Evolutionary conservation across 805 yeast species (phyloP).

Genomic region (Hanseniaspora nectarophila): DNA sequence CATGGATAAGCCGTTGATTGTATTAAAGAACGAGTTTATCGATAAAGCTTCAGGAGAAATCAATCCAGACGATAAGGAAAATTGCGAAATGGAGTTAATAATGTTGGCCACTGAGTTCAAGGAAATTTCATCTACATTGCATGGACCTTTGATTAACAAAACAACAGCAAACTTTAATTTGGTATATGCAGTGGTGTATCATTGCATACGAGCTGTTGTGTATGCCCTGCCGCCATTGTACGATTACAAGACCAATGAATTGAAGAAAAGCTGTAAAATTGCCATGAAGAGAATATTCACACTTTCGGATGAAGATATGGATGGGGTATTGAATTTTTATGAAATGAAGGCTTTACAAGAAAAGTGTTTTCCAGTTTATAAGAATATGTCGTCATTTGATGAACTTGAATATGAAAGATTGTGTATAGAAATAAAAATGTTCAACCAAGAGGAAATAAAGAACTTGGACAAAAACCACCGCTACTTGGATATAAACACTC

Average conservation of each 20-base stretch:
- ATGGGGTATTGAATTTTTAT: constrained; percentile 58
- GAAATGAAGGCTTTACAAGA: constrained; percentile 62
- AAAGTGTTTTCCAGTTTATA: constrained; percentile 56
- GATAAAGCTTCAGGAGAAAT: constrained; percentile 9
- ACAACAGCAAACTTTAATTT: constrained; percentile 28
- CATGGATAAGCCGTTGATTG: constrained; percentile 81
- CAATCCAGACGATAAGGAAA: neutral
- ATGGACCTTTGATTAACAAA: constrained; percentile 64
- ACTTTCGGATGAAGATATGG: constrained; percentile 81
- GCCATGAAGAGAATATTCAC: constrained; percentile 77
- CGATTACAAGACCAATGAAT: constrained; percentile 75
- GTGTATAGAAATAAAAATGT: neutral
- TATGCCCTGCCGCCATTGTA: constrained; percentile 88
- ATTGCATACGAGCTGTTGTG: constrained; percentile 86
- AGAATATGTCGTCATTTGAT: constrained; percentile 29
- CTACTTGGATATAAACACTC: neutral
- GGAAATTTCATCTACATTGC: constrained; percentile 52
- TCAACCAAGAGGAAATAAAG: constrained; percentile 23
- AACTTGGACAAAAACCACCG: constrained; percentile 21
- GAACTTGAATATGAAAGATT: constrained; percentile 33
- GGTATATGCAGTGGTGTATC: constrained; percentile 40
- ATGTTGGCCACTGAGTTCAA: constrained; percentile 31
- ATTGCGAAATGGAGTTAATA: constrained; percentile 7
- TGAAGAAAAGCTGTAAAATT: constrained; percentile 62
- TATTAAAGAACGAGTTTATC: constrained; percentile 77